Base-by-base conservation (phyloP, 1,284 basidiomycete genomes). In the Volvariella volvacea region DNA sequence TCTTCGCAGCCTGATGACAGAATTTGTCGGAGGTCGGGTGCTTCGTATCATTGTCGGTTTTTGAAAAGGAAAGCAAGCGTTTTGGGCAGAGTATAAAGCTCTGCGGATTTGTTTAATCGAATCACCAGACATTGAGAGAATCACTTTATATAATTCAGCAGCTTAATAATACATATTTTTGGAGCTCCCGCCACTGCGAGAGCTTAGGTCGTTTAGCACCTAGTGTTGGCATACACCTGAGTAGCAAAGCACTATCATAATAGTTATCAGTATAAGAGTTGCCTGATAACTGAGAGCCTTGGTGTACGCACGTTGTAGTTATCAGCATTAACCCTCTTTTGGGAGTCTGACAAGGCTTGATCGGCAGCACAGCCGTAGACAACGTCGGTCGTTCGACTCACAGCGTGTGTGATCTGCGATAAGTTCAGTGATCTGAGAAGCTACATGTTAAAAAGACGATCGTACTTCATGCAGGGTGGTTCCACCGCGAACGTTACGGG, bases 401-500 rank as follows among this genome's bases (percentile, higher is more conserved):
- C 54, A 10, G 66, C 64, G 45, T 68, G 65, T n/a, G 66, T 67
- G 37, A 36, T 36, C 19, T n/a, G 34, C 6, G 6, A 30, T 39
- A 14, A 30, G 40, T 17, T 2, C 32, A 19, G 17, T 25, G 12
- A 31, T 9, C 8, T 10, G 21, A 25, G 22, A n/a, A 33, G 19
- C 25, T 40, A n/a, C 19, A 25, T 16, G 9, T 22, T 10, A 19
- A 20, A n/a, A 42, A 19, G 37, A 21, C 21, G 30, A 45, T 31
- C 19, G n/a, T 44, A 62, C 64, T 59, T 69, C 67, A 46, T 68
- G 66, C 30, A 70, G 59, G 42, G 60, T 64, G 14, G 66, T 67
- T 37, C 65, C 67, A 40, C 65, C 66, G 42, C 67, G 64, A 38
- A 65, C 54, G 47, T 64, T 65, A 41, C 64, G 64, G 19, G 63